These are phyloP conservation scores for Suillus lakei DNA, from an alignment of 768 basidiomycete species.

Conservation along the genomic window DNA sequence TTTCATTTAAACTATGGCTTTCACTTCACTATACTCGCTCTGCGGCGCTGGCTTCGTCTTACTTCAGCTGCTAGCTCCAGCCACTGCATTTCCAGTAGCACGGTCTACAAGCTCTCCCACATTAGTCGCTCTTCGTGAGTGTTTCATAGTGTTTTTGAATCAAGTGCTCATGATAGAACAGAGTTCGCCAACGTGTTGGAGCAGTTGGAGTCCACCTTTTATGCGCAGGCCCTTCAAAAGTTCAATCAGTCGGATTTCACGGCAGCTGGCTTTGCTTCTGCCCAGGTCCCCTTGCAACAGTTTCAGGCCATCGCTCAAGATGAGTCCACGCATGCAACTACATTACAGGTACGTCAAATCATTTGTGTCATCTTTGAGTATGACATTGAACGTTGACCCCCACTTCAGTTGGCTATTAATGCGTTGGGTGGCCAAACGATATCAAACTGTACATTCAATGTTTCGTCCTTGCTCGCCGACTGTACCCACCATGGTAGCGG, in stretches of 20 bases:
- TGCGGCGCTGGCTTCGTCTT: slow-evolving; percentile 6
- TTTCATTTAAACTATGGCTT: background rate
- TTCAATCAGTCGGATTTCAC: slow-evolving; percentile 69
- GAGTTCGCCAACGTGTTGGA: slow-evolving; percentile 82
- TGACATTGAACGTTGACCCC: background rate
- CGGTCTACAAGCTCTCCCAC: slow-evolving; percentile 12
- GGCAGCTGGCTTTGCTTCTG: slow-evolving; percentile 64
- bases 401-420: slow-evolving; percentile 49
- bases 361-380: background rate
- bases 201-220: slow-evolving; percentile 72
- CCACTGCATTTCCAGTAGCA: slow-evolving; percentile 16
- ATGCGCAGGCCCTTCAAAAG: slow-evolving; percentile 64
- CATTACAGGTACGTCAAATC: slow-evolving; percentile 50
- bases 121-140: slow-evolving; percentile 65
- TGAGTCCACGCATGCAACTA: slow-evolving; percentile 61
- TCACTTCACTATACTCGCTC: background rate
- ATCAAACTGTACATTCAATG: slow-evolving; percentile 69
- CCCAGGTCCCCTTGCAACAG: slow-evolving; percentile 61
- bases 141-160: background rate
- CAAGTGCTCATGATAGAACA: slow-evolving; percentile 28
- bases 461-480: slow-evolving; percentile 62
- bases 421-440: slow-evolving; percentile 60
- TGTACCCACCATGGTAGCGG: slow-evolving; percentile 70
- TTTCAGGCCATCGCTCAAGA: slow-evolving; percentile 63
- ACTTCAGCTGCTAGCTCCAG: slow-evolving; percentile 4